phyloP scores from a whole-genome alignment of 495 filamentous ascomycete species.

The Thozetella sp. region DNA sequence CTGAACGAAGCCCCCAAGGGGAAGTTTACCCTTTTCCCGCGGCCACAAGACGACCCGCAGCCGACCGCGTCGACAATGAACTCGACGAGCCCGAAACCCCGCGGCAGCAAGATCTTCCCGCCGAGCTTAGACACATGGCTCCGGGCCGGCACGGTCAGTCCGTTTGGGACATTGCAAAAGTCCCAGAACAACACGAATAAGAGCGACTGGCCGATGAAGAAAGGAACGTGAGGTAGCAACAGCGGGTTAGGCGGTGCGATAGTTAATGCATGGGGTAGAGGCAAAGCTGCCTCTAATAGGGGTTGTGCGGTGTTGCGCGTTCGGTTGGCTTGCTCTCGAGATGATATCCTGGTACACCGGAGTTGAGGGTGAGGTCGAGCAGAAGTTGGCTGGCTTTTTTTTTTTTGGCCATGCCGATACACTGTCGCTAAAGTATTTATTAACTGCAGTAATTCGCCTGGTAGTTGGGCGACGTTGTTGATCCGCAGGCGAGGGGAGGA shows the following conservation, averaged over 20 bases:
- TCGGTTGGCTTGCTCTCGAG: neutral
- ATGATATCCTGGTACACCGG: neutral
- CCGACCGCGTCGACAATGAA: constrained; percentile 27
- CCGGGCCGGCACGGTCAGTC: constrained; percentile 25
- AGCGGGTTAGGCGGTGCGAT: neutral
- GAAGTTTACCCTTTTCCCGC: constrained; percentile 25
- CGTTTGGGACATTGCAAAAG: constrained; percentile 25
- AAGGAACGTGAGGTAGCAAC: neutral
- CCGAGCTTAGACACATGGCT: constrained; percentile 30
- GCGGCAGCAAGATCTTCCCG: neutral
- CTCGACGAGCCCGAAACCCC: constrained; percentile 3
- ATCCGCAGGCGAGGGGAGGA: neutral
- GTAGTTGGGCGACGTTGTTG: neutral
- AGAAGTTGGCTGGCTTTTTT: neutral
- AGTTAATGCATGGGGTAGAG: neutral
- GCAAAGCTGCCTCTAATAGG: neutral
- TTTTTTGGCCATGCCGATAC: neutral
- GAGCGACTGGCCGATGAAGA: neutral
- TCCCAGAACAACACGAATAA: neutral
- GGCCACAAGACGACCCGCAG: constrained; percentile 5
- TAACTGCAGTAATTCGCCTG: neutral
- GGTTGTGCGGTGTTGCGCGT: neutral
- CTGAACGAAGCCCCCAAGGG: constrained; percentile 19
- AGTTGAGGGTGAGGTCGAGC: neutral
- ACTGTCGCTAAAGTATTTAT: neutral